phyloP scores from a whole-genome alignment of 768 basidiomycete species.

The Sarcodon aspratus region DNA sequence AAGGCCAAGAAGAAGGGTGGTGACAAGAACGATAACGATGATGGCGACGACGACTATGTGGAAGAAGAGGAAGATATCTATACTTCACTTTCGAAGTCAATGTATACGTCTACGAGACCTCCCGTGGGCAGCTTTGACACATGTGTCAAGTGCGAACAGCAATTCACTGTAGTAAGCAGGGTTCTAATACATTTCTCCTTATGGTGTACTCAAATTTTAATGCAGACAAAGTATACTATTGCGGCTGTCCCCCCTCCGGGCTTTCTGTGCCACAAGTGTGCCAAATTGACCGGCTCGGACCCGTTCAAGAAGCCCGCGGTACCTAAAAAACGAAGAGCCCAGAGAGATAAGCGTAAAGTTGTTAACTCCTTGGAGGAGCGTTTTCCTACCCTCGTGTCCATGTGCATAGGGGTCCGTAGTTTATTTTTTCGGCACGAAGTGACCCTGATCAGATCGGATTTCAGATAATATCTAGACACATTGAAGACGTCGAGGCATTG shows the following conservation, averaged over 20 bases:
- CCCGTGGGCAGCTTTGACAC: slow-evolving; percentile 68
- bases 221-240: slow-evolving; percentile 79
- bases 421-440: background rate
- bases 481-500: slow-evolving; percentile 80
- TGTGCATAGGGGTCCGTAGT: slow-evolving; percentile 66
- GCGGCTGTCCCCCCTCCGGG: slow-evolving; percentile 61
- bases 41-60: slow-evolving; percentile 30
- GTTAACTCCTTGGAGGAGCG: slow-evolving; percentile 58
- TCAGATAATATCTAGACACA: slow-evolving; percentile 78
- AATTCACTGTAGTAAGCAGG: slow-evolving; percentile 76
- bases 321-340: slow-evolving; percentile 50
- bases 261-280: slow-evolving; percentile 78
- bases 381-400: slow-evolving; percentile 58
- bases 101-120: slow-evolving; percentile 30
- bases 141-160: slow-evolving; percentile 74
- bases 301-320: slow-evolving; percentile 75
- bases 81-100: slow-evolving; percentile 43
- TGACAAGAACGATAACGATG: slow-evolving; percentile 15
- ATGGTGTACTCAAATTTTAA: background rate
- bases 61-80: slow-evolving; percentile 60
- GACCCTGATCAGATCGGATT: background rate
- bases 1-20: slow-evolving; percentile 26
- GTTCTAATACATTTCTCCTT: background rate
- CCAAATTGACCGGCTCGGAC: slow-evolving; percentile 64
- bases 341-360: slow-evolving; percentile 57